Percentiles rank a stretch among this genome's conserved stretches.
Evolutionary conservation across 2,329 filamentous ascomycete species (phyloP).

Genomic region (Diplodia mutila): DNA sequence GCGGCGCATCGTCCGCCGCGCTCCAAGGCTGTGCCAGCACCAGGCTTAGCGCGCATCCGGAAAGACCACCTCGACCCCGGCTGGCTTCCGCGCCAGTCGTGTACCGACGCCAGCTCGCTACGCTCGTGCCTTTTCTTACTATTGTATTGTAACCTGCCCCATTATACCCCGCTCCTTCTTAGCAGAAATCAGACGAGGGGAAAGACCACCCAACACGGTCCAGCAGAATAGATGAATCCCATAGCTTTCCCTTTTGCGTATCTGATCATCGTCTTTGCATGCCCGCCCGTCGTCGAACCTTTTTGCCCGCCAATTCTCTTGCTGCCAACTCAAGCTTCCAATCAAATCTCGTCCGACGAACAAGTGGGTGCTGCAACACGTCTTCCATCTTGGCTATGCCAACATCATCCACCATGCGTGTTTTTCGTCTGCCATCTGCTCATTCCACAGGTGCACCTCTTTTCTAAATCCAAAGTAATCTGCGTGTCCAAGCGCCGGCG

Average conservation of each 20-base stretch:
- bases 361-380: too few species aligned
- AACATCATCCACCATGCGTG: too few species aligned
- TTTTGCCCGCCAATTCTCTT: neutral
- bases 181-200: neutral
- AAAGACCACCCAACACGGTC: neutral
- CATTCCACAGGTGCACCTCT: too few species aligned
- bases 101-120: neutral
- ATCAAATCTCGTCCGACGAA: too few species aligned
- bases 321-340: too few species aligned
- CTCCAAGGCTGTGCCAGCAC: neutral
- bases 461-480: neutral
- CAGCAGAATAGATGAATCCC: neutral
- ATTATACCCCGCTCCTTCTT: slow-evolving; percentile 7
- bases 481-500: neutral
- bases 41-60: neutral
- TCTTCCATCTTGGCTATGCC: too few species aligned
- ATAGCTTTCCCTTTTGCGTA: neutral
- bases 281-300: neutral
- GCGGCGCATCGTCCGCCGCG: slow-evolving; percentile 13
- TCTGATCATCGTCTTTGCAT: neutral
- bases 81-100: slow-evolving; percentile 4
- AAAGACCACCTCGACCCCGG: neutral
- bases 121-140: neutral
- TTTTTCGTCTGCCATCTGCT: too few species aligned
- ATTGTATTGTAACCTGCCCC: neutral